Percentiles rank a stretch among this genome's conserved stretches.
These are phyloP conservation scores for Fusarium decemcellulare DNA, from an alignment of 2,329 filamentous ascomycete species.

Conservation along the genomic window DNA sequence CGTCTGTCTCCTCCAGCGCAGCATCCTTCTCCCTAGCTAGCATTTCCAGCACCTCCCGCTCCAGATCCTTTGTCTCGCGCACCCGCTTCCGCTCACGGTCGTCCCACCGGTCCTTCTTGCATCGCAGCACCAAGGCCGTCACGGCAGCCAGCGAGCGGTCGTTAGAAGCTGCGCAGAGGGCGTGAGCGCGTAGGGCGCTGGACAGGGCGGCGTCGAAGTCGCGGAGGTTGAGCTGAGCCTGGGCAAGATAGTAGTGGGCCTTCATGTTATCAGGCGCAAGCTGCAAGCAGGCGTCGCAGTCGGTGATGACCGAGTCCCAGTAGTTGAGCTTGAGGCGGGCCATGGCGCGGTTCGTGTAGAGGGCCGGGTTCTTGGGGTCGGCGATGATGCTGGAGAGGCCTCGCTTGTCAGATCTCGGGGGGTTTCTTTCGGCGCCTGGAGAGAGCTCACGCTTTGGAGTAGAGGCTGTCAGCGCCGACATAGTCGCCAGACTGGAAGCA, in stretches of 20 bases:
- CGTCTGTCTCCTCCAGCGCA: slow-evolving; percentile 56
- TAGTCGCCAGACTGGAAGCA: slow-evolving; percentile 78
- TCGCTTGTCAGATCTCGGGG: slow-evolving; percentile 17
- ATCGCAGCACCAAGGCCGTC: slow-evolving; percentile 80
- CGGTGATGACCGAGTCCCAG: slow-evolving; percentile 82
- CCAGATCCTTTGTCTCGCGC: slow-evolving; percentile 69
- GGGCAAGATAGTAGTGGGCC: slow-evolving; percentile 85
- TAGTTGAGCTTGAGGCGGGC: slow-evolving; percentile 80
- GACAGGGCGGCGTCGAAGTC: slow-evolving; percentile 78
- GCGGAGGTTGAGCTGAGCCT: slow-evolving; percentile 81
- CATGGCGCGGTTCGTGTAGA: slow-evolving; percentile 93
- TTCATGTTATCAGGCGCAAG: slow-evolving; percentile 80
- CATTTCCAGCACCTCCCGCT: slow-evolving; percentile 70
- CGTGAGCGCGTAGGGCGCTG: slow-evolving; percentile 80
- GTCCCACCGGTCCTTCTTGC: slow-evolving; percentile 91
- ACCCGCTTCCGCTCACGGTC: slow-evolving; percentile 74
- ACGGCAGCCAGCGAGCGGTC: slow-evolving; percentile 80
- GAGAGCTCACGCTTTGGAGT: slow-evolving; percentile 76
- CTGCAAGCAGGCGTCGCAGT: slow-evolving; percentile 82
- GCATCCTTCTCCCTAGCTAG: slow-evolving; percentile 64
- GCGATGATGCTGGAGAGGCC: slow-evolving; percentile 74
- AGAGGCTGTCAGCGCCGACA: slow-evolving; percentile 75
- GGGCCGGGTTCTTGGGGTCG: slow-evolving; percentile 81
- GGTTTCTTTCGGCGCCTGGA: not conserved
- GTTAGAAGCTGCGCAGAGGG: slow-evolving; percentile 72